Conservation (phyloP, 176 grass and related monocot species). For the Hsuehochloa calcarea region DNA sequence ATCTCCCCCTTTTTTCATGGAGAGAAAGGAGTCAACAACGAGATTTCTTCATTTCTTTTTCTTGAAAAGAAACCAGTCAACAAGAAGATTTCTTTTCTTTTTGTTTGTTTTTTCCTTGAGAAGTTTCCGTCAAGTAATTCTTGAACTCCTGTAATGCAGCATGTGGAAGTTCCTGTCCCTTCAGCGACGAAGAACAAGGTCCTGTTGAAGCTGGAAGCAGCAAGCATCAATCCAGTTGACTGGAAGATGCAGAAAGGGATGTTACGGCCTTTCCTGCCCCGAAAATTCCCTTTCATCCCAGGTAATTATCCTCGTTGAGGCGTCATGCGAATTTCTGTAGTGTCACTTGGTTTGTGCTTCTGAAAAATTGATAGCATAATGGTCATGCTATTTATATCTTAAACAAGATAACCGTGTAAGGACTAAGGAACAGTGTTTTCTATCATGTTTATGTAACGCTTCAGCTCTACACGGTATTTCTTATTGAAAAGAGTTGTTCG, state of each 20-base stretch:
- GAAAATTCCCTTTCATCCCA: constrained; percentile 64
- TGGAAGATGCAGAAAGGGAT: constrained; percentile 77
- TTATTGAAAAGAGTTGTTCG: background rate
- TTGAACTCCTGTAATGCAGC: constrained; percentile 20
- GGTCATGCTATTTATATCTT: background rate
- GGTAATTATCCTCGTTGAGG: constrained; percentile 25
- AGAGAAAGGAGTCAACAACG: background rate
- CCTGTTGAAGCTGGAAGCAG: constrained; percentile 61
- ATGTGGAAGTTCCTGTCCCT: constrained; percentile 59
- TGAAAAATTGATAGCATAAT: background rate
- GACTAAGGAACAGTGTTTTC: background rate
- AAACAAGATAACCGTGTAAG: background rate
- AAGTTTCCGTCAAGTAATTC: background rate
- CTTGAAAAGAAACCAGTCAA: background rate
- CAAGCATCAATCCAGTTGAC: constrained; percentile 67
- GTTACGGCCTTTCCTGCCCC: constrained; percentile 46
- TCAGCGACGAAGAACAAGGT: constrained; percentile 55
- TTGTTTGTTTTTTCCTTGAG: background rate
- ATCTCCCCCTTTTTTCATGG: background rate
- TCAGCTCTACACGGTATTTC: background rate
- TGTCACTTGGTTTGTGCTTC: background rate
- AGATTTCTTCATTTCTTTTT: background rate
- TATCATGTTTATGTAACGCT: background rate
- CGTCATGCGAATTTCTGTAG: background rate
- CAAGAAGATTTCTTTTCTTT: background rate